phyloP scores from a whole-genome alignment of 73 alveolate genomes.

The Effrenium voratum region DNA sequence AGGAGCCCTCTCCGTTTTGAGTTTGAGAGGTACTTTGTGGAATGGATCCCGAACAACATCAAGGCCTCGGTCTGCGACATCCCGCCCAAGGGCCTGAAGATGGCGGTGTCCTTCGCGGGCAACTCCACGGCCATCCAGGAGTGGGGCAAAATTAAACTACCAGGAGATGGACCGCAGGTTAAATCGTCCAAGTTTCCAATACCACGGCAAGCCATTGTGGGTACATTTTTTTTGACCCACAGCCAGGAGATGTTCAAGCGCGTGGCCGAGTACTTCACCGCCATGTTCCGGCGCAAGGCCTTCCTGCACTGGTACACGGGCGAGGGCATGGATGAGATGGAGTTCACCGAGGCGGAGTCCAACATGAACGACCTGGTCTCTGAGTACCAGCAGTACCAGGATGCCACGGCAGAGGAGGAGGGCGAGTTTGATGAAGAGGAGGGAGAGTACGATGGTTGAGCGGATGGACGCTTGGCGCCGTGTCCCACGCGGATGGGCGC shows the following conservation, averaged over 20 bases:
- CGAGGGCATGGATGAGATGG: conserved; percentile 99
- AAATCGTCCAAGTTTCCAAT: too few relatives aligned
- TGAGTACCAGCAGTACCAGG: conserved; percentile 96
- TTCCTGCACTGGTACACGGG: conserved; percentile 99
- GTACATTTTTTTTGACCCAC: too few relatives aligned
- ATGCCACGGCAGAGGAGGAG: conserved; percentile 96
- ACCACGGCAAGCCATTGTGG: too few relatives aligned
- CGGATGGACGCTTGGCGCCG: too few relatives aligned
- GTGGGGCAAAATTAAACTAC: conserved; percentile 98
- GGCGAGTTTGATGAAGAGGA: conserved; percentile 97
- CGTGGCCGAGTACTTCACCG: conserved; percentile 9
- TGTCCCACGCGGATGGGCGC: too few relatives aligned
- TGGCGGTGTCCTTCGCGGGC: conserved; percentile 97
- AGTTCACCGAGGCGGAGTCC: conserved; percentile 98
- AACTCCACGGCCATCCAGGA: conserved; percentile 96
- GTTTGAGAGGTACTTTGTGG: too few relatives aligned
- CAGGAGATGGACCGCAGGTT: too few relatives aligned
- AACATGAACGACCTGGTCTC: conserved; percentile 96
- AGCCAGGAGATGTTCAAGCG: too few relatives aligned
- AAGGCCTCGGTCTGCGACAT: conserved; percentile 98
- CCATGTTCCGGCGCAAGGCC: conserved; percentile 97
- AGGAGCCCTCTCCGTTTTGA: too few relatives aligned
- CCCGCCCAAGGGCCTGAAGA: conserved; percentile 98
- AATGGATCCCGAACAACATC: conserved; percentile 98
- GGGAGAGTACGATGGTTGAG: conserved; percentile 93